These are phyloP conservation scores for Microglena sp. DNA, from an alignment of 139 green algal genomes.

Conservation along the genomic window DNA sequence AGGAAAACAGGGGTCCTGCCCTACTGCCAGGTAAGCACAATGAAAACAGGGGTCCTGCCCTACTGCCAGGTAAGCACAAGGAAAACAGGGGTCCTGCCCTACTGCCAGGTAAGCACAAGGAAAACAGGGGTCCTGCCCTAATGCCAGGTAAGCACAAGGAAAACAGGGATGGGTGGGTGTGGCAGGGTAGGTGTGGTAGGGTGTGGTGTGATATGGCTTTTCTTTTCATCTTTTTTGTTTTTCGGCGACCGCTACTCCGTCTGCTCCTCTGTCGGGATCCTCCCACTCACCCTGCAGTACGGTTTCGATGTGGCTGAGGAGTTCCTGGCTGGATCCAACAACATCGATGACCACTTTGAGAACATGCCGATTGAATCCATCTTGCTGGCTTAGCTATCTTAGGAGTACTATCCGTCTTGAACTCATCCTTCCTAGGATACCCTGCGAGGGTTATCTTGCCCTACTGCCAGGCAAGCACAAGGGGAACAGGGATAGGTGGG, in stretches of 20 bases:
- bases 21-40: too few relatives aligned
- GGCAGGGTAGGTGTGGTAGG: constrained; percentile 40
- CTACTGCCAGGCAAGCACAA: constrained; percentile 83
- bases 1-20: too few relatives aligned
- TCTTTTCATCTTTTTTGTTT: too few relatives aligned
- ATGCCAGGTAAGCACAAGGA: too few relatives aligned
- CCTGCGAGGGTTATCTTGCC: constrained; percentile 88
- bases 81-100: too few relatives aligned
- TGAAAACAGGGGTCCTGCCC: too few relatives aligned
- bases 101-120: too few relatives aligned
- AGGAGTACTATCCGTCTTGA: constrained; percentile 92
- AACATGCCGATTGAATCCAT: constrained; percentile 77
- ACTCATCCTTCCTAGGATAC: constrained; percentile 91
- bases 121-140: too few relatives aligned
- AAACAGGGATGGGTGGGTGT: constrained; percentile 72
- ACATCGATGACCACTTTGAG: constrained; percentile 89
- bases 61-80: constrained; percentile 86
- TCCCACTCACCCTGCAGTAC: constrained; percentile 94
- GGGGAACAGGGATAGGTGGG: too few relatives aligned
- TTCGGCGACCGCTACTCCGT: constrained; percentile 95
- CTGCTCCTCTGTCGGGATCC: constrained; percentile 88
- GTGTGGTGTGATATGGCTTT: too few relatives aligned
- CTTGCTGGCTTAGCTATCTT: constrained; percentile 90
- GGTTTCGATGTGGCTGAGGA: constrained; percentile 75
- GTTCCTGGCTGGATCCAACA: constrained; percentile 49